Evolutionary conservation across 805 yeast genomes (phyloP).

Genomic region (Teunomyces panamensis): DNA sequence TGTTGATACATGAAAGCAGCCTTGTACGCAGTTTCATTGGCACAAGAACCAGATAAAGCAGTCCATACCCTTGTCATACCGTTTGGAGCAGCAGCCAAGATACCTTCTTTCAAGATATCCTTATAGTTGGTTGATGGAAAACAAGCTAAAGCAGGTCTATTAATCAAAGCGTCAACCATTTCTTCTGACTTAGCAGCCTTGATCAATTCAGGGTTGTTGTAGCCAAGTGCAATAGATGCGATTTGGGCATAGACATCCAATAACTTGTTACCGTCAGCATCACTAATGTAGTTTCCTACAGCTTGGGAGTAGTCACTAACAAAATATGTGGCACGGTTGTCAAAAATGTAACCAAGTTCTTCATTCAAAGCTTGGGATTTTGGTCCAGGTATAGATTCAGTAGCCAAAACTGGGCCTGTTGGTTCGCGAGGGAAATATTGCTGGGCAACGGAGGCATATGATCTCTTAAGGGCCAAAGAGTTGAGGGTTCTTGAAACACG

Average conservation of each 20-base stretch:
- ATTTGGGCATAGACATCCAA: conserved; percentile 44
- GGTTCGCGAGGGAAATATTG: conserved; percentile 39
- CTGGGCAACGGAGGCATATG: conserved; percentile 18
- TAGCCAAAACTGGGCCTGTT: conserved; percentile 24
- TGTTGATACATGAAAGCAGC: conserved; percentile 69
- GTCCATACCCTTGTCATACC: conserved; percentile 63
- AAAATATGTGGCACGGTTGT: conserved; percentile 41
- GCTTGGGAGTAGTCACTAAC: conserved; percentile 39
- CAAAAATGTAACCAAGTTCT: conserved; percentile 36
- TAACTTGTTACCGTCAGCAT: conserved; percentile 40
- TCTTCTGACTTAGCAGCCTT: conserved; percentile 38
- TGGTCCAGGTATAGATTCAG: conserved; percentile 40
- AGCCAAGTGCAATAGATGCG: conserved; percentile 43
- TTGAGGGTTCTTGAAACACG: conserved; percentile 3
- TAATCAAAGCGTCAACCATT: conserved; percentile 40
- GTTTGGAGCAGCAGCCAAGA: conserved; percentile 62
- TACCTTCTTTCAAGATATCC: conserved; percentile 45
- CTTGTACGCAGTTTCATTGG: conserved; percentile 68
- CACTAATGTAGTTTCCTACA: conserved; percentile 40
- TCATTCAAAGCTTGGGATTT: conserved; percentile 26
- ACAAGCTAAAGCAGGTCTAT: conserved; percentile 45
- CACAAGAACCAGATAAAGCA: conserved; percentile 65
- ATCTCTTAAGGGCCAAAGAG: background rate
- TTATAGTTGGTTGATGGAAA: conserved; percentile 38
- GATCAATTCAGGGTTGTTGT: conserved; percentile 40